phyloP scores from a whole-genome alignment of 768 basidiomycete genomes.

The Fomitopsis serialis region DNA sequence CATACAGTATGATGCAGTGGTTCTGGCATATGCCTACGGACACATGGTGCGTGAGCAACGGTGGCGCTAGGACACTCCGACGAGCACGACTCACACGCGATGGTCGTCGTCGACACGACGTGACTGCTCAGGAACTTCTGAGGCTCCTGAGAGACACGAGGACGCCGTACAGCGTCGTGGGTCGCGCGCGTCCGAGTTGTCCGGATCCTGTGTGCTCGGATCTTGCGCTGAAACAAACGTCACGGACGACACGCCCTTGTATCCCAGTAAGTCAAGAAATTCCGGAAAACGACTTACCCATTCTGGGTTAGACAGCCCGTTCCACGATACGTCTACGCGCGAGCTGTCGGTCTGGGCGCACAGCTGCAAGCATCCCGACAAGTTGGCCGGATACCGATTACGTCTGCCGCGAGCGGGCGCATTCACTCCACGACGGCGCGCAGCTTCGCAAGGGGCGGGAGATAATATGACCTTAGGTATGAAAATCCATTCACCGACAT shows the following conservation, averaged over 20 bases:
- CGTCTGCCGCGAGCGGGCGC: constrained; percentile 54
- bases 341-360: constrained; percentile 67
- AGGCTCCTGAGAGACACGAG: constrained; percentile 71
- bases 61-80: background rate
- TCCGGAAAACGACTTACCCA: constrained; percentile 26
- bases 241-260: too few relatives aligned
- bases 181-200: constrained; percentile 37
- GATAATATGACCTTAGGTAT: constrained; percentile 81
- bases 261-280: too few relatives aligned
- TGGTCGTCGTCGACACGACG: constrained; percentile 76
- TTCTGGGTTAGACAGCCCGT: constrained; percentile 63
- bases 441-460: constrained; percentile 73
- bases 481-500: background rate
- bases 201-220: constrained; percentile 17
- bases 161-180: constrained; percentile 58
- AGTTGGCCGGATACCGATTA: constrained; percentile 68
- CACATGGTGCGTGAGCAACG: background rate
- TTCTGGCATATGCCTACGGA: constrained; percentile 69
- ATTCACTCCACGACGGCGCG: constrained; percentile 78
- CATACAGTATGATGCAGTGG: constrained; percentile 83
- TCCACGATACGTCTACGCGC: constrained; percentile 79
- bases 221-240: constrained; percentile 11
- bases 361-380: constrained; percentile 46
- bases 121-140: constrained; percentile 79
- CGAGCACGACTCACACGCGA: constrained; percentile 57